Conservation (phyloP, 169 alveolate genomes). For the Cryptosporidium viatorum region DNA sequence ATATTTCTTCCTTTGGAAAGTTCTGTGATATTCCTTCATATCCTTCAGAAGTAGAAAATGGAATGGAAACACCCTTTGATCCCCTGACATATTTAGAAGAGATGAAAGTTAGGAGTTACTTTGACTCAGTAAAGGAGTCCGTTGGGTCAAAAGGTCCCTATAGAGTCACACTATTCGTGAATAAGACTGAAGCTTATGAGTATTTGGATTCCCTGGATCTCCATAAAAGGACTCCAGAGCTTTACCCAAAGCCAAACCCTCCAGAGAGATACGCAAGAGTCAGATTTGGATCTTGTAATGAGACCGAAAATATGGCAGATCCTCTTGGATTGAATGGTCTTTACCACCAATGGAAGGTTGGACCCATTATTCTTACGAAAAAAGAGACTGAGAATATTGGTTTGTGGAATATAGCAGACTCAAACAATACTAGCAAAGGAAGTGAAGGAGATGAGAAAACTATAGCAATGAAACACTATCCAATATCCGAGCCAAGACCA, state of each 20-base stretch:
- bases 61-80: slow-evolving; percentile 78
- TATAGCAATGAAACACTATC: slow-evolving; percentile 60
- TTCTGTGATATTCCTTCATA: slow-evolving; percentile 80
- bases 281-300: slow-evolving; percentile 80
- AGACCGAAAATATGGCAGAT: slow-evolving; percentile 20
- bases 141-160: slow-evolving; percentile 78
- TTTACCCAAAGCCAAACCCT: slow-evolving; percentile 66
- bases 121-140: slow-evolving; percentile 73
- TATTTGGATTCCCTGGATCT: slow-evolving; percentile 74
- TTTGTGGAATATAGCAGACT: slow-evolving; percentile 46
- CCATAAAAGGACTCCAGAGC: slow-evolving; percentile 27
- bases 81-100: slow-evolving; percentile 81
- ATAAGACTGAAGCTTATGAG: slow-evolving; percentile 77
- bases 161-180: slow-evolving; percentile 77
- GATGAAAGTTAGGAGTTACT: slow-evolving; percentile 78
- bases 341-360: slow-evolving; percentile 80
- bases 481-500: slow-evolving; percentile 75
- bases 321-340: slow-evolving; percentile 75
- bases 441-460: slow-evolving; percentile 7
- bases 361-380: slow-evolving; percentile 75
- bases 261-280: slow-evolving; percentile 81
- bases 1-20: slow-evolving; percentile 79
- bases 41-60: slow-evolving; percentile 74
- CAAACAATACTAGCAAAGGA: background rate
- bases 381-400: slow-evolving; percentile 52